Percentiles rank a stretch among this genome's conserved stretches.
Conservation (phyloP, 306 rosid genomes). For the Prunus persica region Prunus_persica_NCBIv2 NC_034009.1:2035501-2036000, state of each 20-base stretch:
- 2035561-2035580: too few relatives aligned
- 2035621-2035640: too few relatives aligned
- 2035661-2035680: too few relatives aligned
- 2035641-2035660: too few relatives aligned
- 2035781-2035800: constrained; percentile 52
- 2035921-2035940: constrained; percentile 58
- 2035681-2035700: too few relatives aligned
- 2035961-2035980: constrained; percentile 46
- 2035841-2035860: too few relatives aligned
- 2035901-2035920: constrained; percentile 32
- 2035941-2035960: constrained; percentile 47
- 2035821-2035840: not conserved
- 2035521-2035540: too few relatives aligned
- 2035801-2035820: constrained; percentile 42
- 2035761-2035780: constrained; percentile 28
- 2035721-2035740: constrained; percentile 20
- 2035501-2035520: too few relatives aligned
- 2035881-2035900: not conserved
- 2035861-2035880: too few relatives aligned
- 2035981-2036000: constrained; percentile 51
- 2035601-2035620: too few relatives aligned
- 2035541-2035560: too few relatives aligned
- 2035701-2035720: not conserved
- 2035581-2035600: too few relatives aligned
- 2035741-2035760: constrained; percentile 43